A percentile compares a stretch with the other conserved stretches of the same genome.
phyloP scores from a whole-genome alignment of 2,329 filamentous ascomycete species.

The Penicillium sp. region DNA sequence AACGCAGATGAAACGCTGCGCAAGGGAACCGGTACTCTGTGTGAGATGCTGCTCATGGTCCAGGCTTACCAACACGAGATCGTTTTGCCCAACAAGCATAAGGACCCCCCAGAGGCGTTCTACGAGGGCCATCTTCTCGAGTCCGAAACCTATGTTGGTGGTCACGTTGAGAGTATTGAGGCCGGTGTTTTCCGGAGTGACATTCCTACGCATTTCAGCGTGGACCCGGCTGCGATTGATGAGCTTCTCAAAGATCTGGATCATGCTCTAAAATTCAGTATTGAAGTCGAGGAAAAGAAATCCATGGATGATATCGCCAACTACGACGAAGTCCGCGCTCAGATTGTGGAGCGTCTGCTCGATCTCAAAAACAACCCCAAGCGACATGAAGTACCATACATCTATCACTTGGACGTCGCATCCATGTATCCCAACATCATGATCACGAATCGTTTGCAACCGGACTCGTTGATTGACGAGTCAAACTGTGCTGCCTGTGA shows the following conservation, averaged over 20 bases:
- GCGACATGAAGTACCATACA: slow-evolving; percentile 80
- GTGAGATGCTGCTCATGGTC: slow-evolving; percentile 99
- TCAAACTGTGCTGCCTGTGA: slow-evolving; percentile 96
- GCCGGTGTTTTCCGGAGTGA: slow-evolving; percentile 95
- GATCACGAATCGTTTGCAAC: slow-evolving; percentile 97
- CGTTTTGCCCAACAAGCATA: slow-evolving; percentile 93
- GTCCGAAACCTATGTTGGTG: slow-evolving; percentile 96
- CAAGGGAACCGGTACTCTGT: slow-evolving; percentile 97
- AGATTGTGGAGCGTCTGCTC: slow-evolving; percentile 72
- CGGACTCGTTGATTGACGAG: slow-evolving; percentile 98
- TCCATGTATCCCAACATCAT: slow-evolving; percentile 99
- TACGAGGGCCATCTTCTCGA: slow-evolving; percentile 96
- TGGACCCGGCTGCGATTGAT: slow-evolving; percentile 87
- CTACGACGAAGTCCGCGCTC: slow-evolving; percentile 79
- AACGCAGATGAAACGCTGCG: slow-evolving; percentile 89
- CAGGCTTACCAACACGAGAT: slow-evolving; percentile 93
- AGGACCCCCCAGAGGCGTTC: slow-evolving; percentile 86
- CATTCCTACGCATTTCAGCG: slow-evolving; percentile 88
- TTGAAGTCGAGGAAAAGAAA: slow-evolving; percentile 82
- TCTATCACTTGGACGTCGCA: slow-evolving; percentile 97
- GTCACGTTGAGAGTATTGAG: slow-evolving; percentile 98
- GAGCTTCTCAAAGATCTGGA: slow-evolving; percentile 86
- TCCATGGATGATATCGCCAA: slow-evolving; percentile 76
- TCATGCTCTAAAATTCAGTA: slow-evolving; percentile 83
- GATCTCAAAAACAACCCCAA: slow-evolving; percentile 81